Evolutionary conservation across 495 filamentous ascomycete genomes (phyloP).

Genomic region (Hyaloscypha hepaticicola): DNA sequence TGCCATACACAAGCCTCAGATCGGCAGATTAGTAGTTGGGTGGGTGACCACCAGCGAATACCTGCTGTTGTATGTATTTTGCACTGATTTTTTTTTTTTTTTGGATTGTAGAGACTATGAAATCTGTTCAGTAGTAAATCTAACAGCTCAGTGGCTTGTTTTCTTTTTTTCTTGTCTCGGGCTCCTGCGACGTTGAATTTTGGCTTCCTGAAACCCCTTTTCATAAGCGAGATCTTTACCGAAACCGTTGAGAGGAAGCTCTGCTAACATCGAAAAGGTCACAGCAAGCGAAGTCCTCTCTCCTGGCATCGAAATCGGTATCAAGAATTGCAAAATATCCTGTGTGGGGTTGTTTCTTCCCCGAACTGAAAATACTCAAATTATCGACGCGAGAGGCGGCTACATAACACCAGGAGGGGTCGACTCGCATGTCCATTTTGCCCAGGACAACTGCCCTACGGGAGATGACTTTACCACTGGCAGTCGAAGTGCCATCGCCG

Average conservation of each 20-base stretch:
- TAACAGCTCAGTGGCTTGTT: background rate
- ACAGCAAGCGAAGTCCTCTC: constrained; percentile 29
- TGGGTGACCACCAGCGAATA: constrained; percentile 41
- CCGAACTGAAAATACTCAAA: constrained; percentile 14
- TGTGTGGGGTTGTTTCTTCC: constrained; percentile 25
- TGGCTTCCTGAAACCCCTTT: constrained; percentile 16
- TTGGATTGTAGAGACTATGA: background rate
- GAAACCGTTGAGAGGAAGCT: background rate
- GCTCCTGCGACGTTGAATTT: no score
- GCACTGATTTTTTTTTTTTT: constrained; percentile 29
- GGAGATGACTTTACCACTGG: constrained; percentile 44
- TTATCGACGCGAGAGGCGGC: constrained; percentile 35
- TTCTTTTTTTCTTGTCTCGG: background rate
- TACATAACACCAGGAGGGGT: constrained; percentile 45
- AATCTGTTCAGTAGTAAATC: background rate
- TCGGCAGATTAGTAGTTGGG: constrained; percentile 36
- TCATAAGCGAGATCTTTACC: background rate
- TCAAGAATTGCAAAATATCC: constrained; percentile 29
- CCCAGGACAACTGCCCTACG: constrained; percentile 34
- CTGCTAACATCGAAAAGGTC: constrained; percentile 23
- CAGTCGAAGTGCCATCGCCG: constrained; percentile 50
- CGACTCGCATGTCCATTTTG: constrained; percentile 47
- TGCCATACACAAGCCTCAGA: constrained; percentile 37
- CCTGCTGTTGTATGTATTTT: constrained; percentile 35
- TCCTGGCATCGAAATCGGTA: constrained; percentile 25